Evolutionary conservation across 2,329 filamentous ascomycete species (phyloP).

Genomic region (Eutypa lata): DNA sequence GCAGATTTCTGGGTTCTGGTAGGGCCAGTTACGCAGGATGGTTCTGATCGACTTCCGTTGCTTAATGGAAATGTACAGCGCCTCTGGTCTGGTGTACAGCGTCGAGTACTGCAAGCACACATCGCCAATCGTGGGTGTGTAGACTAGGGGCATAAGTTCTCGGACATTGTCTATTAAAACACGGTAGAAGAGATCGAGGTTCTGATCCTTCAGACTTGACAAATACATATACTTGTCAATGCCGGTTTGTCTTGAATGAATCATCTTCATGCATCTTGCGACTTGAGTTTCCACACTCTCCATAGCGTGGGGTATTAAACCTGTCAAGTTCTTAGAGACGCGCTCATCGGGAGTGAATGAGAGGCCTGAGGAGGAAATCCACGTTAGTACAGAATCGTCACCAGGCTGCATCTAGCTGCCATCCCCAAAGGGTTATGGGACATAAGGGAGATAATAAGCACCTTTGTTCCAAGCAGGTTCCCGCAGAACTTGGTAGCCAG

Average conservation of each 20-base stretch:
- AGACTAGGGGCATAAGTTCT: conserved; percentile 80
- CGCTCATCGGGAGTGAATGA: conserved; percentile 64
- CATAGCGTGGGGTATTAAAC: conserved; percentile 62
- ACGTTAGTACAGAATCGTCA: conserved; percentile 9
- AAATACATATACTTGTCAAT: conserved; percentile 86
- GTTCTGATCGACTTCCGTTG: conserved; percentile 87
- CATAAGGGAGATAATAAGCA: conserved; percentile 29
- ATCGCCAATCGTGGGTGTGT: conserved; percentile 89
- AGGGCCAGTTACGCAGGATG: conserved; percentile 91
- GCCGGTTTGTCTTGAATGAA: conserved; percentile 63
- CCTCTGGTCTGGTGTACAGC: conserved; percentile 92
- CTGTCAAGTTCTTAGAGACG: conserved; percentile 61
- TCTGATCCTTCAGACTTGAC: conserved; percentile 70
- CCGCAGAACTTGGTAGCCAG: conserved; percentile 58
- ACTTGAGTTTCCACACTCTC: conserved; percentile 59
- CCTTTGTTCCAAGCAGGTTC: conserved; percentile 67
- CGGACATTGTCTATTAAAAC: conserved; percentile 73
- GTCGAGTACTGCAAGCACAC: conserved; percentile 96
- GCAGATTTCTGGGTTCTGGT: conserved; percentile 86
- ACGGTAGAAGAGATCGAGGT: conserved; percentile 79
- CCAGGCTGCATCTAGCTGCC: not conserved
- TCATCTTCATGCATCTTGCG: conserved; percentile 69
- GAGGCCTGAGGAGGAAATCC: conserved; percentile 44
- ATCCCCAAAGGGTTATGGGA: not conserved
- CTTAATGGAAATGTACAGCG: conserved; percentile 92